These are phyloP conservation scores for Talaromyces albobiverticillius DNA, from an alignment of 2,329 filamentous ascomycete species.

Conservation along the genomic window DNA sequence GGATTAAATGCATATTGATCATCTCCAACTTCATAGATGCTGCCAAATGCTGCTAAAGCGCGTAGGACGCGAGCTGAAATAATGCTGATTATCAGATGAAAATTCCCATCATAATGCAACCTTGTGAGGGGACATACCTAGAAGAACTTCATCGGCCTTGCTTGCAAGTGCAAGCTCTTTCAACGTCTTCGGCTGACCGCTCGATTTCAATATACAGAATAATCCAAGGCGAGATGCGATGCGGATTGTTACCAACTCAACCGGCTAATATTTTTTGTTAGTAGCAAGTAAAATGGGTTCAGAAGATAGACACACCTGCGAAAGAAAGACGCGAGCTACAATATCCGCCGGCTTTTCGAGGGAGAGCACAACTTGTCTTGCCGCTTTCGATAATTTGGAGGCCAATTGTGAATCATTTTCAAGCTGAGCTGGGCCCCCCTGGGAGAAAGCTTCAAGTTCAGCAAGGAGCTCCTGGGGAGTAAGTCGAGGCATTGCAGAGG, in stretches of 20 bases:
- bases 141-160: neutral
- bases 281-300: neutral
- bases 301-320: neutral
- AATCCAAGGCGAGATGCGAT: neutral
- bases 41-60: slow-evolving; percentile 20
- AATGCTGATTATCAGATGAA: neutral
- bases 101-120: neutral
- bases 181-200: neutral
- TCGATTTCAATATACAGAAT: neutral
- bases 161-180: slow-evolving; percentile 1
- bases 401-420: neutral
- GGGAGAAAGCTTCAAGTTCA: neutral
- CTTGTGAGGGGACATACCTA: neutral
- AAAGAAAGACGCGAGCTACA: slow-evolving; percentile 4
- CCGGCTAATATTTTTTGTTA: neutral
- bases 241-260: neutral
- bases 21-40: slow-evolving; percentile 13
- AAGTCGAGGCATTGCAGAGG: no score
- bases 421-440: neutral
- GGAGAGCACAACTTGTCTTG: neutral
- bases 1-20: slow-evolving; percentile 19
- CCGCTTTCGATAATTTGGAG: neutral
- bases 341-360: neutral
- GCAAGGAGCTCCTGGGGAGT: neutral
- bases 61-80: slow-evolving; percentile 18